A percentile compares a stretch with the other conserved stretches of the same genome.
phyloP scores from a whole-genome alignment of 2,329 filamentous ascomycete genomes.

The Pseudocercospora ulei region DNA sequence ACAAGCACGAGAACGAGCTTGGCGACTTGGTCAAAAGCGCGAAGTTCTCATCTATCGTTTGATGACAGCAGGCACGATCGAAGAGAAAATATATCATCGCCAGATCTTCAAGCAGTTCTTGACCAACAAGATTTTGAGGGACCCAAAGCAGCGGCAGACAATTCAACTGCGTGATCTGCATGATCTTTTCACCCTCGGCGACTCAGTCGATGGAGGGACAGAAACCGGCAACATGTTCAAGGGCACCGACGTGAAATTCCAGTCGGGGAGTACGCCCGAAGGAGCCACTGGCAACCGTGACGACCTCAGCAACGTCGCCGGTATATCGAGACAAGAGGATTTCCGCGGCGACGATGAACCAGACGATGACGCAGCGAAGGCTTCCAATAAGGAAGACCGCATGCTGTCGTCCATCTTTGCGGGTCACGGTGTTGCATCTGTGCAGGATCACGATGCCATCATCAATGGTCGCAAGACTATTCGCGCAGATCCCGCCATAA shows the following conservation, averaged over 20 bases:
- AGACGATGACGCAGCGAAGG: conserved; percentile 19
- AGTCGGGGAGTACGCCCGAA: conserved; percentile 28
- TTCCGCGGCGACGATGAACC: conserved; percentile 32
- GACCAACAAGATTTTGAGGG: conserved; percentile 88
- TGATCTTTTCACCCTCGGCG: conserved; percentile 75
- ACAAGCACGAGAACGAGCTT: conserved; percentile 88
- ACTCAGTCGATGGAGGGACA: conserved; percentile 56
- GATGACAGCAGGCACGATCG: conserved; percentile 97
- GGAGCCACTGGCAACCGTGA: conserved; percentile 24
- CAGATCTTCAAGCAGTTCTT: conserved; percentile 98
- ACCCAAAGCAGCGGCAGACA: conserved; percentile 83
- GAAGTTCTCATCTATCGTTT: conserved; percentile 93
- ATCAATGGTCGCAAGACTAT: conserved; percentile 60
- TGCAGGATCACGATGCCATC: conserved; percentile 86
- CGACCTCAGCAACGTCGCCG: conserved; percentile 29
- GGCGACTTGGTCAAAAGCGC: conserved; percentile 87
- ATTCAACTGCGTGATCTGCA: conserved; percentile 86
- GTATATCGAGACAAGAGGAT: conserved; percentile 40
- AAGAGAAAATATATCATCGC: conserved; percentile 97
- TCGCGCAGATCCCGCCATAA: conserved; percentile 64
- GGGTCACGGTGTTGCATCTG: conserved; percentile 74
- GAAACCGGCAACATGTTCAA: conserved; percentile 81
- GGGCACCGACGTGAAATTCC: conserved; percentile 66
- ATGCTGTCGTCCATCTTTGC: conserved; percentile 86
- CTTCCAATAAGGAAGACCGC: conserved; percentile 51